Percentiles rank a stretch among this genome's conserved stretches.
Evolutionary conservation across 331 rosid genomes (phyloP).

Genomic region (Arachis monticola): DNA sequence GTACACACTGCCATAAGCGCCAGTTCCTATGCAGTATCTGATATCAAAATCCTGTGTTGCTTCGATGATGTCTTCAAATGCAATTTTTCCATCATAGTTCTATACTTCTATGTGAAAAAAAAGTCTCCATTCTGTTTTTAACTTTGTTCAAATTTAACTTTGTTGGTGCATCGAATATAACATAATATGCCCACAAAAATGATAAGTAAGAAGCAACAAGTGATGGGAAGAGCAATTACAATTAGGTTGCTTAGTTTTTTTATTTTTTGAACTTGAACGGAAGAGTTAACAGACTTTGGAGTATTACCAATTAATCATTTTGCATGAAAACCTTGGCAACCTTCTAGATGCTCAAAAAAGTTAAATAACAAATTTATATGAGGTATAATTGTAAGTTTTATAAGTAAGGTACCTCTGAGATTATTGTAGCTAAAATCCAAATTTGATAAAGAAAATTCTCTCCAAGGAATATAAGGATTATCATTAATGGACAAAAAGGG

Average conservation of each 20-base stretch:
- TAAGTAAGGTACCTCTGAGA: background rate
- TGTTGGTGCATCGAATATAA: background rate
- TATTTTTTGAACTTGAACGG: background rate
- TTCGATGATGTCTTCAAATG: constrained; percentile 26
- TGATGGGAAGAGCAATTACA: background rate
- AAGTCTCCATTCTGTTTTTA: constrained; percentile 1
- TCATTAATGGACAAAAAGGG: background rate
- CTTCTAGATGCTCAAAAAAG: background rate
- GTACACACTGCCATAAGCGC: background rate
- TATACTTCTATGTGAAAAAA: constrained; percentile 13
- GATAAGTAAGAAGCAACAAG: background rate
- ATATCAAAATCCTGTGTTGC: constrained; percentile 31
- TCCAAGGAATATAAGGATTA: background rate
- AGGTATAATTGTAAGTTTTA: background rate
- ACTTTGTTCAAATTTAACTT: too few relatives aligned
- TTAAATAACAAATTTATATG: constrained; percentile 12
- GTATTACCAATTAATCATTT: background rate
- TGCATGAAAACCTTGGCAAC: background rate
- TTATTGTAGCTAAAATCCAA: constrained; percentile 26
- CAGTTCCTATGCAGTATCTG: constrained; percentile 40
- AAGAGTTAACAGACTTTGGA: background rate
- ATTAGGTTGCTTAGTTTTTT: background rate
- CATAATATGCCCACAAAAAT: background rate
- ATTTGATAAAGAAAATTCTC: rapidly evolving
- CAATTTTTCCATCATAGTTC: constrained; percentile 25